Base-by-base conservation (phyloP, 2,329 filamentous ascomycete genomes). In the Clarireedia hainanense region DNA sequence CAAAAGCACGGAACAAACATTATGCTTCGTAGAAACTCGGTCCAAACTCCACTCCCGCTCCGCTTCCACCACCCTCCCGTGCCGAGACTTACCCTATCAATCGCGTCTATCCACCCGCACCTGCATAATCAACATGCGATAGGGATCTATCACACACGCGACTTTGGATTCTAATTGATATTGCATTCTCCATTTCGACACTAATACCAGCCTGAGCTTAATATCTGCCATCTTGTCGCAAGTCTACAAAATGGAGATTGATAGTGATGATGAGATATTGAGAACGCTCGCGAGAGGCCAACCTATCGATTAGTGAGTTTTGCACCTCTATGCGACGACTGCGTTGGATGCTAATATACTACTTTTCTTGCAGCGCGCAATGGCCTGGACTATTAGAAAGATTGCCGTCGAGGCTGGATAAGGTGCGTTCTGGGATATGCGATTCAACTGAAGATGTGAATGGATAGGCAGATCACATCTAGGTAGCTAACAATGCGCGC, bases 251-350 rank as follows among this genome's bases (percentile, higher is more conserved):
- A 83, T 83, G 80, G 80, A 83, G 55, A 73, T 78, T 37, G 80
- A 83, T 59, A 50, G 69, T 46, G 79, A 79, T 60, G 76, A 80
- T 51, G 61, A 65, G 42, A 53, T 67, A 20, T 49, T 69, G 10
- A 47, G 50, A 60, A 72, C 61, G 57, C 71, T 82, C 61, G 79
- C 80, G 23, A 68, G 72, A 17, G 80, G 80, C 60, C 76, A 73
- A 20, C 63, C 72, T 17, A 77, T 84, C 60, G 77, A 83, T 65
- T 76, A 75, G 82, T 85, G 72, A 70, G 80, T 59, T 36, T 37
- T 48, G 45, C 45, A 49, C 27, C 24, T 47, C 30, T 42, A 2
- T 30, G 14, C 40, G 20, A 20, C 15, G 20, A 43, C 9, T 43
- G 40, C 17, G 17, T 23, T 17, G 7, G n/a, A 17, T 43, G n/a